Evolutionary conservation across 2,329 filamentous ascomycete genomes (phyloP).

Genomic region (Aspergillus unguis): DNA sequence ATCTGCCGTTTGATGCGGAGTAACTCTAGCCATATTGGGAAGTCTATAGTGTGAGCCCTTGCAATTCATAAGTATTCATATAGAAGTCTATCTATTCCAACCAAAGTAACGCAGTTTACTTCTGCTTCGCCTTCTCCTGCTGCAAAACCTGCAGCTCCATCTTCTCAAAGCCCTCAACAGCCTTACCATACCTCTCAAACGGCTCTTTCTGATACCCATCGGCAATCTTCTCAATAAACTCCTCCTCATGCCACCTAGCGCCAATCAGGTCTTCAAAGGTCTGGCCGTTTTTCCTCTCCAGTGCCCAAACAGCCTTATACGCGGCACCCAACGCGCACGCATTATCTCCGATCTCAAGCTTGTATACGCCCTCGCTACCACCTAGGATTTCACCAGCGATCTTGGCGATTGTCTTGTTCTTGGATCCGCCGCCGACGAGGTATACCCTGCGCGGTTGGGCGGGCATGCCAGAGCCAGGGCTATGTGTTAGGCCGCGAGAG

Average conservation of each 20-base stretch:
- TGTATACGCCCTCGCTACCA: slow-evolving; percentile 83
- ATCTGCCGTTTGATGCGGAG: background rate
- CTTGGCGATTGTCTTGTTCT: slow-evolving; percentile 83
- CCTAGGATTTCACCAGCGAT: slow-evolving; percentile 86
- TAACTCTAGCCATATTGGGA: background rate
- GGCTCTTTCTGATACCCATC: slow-evolving; percentile 72
- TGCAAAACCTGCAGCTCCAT: slow-evolving; percentile 68
- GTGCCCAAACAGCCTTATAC: slow-evolving; percentile 93
- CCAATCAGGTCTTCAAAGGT: slow-evolving; percentile 87
- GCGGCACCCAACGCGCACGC: slow-evolving; percentile 91
- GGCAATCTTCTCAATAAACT: slow-evolving; percentile 77
- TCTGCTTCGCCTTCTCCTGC: slow-evolving; percentile 23
- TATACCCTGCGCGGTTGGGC: slow-evolving; percentile 86
- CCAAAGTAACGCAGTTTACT: background rate
- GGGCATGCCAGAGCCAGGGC: slow-evolving; percentile 58
- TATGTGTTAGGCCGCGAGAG: slow-evolving; percentile 69
- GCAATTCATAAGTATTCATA: too few relatives aligned
- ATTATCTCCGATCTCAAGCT: slow-evolving; percentile 90
- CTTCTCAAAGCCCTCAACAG: slow-evolving; percentile 70
- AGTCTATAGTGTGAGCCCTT: background rate
- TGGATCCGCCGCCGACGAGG: slow-evolving; percentile 86
- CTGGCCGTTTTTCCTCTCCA: slow-evolving; percentile 65
- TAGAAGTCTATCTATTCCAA: background rate
- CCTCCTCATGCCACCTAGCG: slow-evolving; percentile 77
- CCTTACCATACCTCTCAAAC: slow-evolving; percentile 74